phyloP scores from a whole-genome alignment of 495 filamentous ascomycete species.

The Aspergillus asperescens region DNA sequence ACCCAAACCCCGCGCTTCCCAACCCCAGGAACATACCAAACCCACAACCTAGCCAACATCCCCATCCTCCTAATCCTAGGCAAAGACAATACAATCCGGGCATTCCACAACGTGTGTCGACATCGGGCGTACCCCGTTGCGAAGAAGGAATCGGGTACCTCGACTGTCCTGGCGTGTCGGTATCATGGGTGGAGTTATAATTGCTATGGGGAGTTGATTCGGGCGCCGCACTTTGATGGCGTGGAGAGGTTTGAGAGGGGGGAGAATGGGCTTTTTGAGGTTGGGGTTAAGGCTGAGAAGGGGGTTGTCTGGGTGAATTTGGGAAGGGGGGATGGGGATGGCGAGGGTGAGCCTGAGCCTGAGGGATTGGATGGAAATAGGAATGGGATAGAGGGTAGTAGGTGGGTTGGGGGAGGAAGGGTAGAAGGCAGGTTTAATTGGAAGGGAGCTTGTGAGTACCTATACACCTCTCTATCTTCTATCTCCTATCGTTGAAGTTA shows the following conservation, averaged over 20 bases:
- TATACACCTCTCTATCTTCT: background rate
- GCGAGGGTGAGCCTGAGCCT: constrained; percentile 15
- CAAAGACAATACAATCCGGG: constrained; percentile 46
- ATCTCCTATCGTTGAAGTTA: too few relatives aligned
- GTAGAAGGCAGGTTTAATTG: constrained; percentile 43
- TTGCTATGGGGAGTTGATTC: constrained; percentile 49
- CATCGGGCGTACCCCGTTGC: constrained; percentile 55
- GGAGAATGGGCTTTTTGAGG: constrained; percentile 47
- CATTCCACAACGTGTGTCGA: constrained; percentile 56
- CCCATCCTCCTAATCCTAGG: constrained; percentile 45
- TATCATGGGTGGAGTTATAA: constrained; percentile 64
- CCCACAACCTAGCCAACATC: constrained; percentile 45
- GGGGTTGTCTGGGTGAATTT: constrained; percentile 43
- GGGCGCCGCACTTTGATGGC: constrained; percentile 54
- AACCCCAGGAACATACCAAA: constrained; percentile 47
- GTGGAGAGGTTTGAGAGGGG: constrained; percentile 51
- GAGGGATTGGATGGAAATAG: constrained; percentile 13
- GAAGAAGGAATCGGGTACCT: constrained; percentile 44
- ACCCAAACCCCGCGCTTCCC: constrained; percentile 41
- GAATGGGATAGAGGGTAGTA: constrained; percentile 3
- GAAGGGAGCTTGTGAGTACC: constrained; percentile 32
- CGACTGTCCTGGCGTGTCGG: constrained; percentile 49
- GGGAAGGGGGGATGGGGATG: constrained; percentile 12
- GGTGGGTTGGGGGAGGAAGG: constrained; percentile 34
- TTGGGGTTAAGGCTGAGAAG: constrained; percentile 20